phyloP scores from a whole-genome alignment of 1,284 basidiomycete genomes.

The Malassezia sympodialis region DNA sequence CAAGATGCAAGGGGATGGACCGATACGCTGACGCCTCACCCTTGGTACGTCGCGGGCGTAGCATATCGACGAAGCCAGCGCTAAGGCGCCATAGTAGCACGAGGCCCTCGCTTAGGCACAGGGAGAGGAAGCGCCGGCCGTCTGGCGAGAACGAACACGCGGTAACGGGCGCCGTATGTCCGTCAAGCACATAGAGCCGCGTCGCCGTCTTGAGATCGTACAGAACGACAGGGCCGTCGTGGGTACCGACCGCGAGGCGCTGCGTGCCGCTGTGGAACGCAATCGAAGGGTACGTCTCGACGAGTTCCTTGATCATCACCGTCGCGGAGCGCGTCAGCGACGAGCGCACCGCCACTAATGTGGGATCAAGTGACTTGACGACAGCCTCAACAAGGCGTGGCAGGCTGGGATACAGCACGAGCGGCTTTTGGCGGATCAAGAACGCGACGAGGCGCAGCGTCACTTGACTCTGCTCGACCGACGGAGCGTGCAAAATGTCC shows the following conservation, averaged over 20 bases:
- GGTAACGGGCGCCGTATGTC: slow-evolving; percentile 53
- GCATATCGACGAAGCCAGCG: slow-evolving; percentile 61
- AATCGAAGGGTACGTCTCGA: slow-evolving; percentile 72
- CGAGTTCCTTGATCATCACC: slow-evolving; percentile 69
- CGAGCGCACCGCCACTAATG: slow-evolving; percentile 68
- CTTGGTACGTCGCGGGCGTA: slow-evolving; percentile 45
- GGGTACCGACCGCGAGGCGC: slow-evolving; percentile 81
- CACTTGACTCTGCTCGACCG: slow-evolving; percentile 68
- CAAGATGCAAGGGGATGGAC: slow-evolving; percentile 35
- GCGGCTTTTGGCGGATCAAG: slow-evolving; percentile 75
- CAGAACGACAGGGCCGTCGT: slow-evolving; percentile 72
- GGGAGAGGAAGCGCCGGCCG: slow-evolving; percentile 74
- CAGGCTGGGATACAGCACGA: slow-evolving; percentile 73
- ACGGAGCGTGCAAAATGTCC: slow-evolving; percentile 74
- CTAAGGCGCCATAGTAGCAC: slow-evolving; percentile 49
- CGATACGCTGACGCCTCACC: slow-evolving; percentile 51
- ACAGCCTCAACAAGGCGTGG: slow-evolving; percentile 86
- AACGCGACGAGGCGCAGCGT: slow-evolving; percentile 90
- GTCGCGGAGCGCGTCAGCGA: slow-evolving; percentile 82
- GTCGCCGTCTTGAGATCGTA: slow-evolving; percentile 95
- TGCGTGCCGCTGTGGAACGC: slow-evolving; percentile 80
- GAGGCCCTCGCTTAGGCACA: slow-evolving; percentile 68
- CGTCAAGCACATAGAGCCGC: slow-evolving; percentile 83
- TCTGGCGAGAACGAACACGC: slow-evolving; percentile 67
- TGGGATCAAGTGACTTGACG: slow-evolving; percentile 90